phyloP scores from a whole-genome alignment of 257 asterid genomes.

The Solanum dulcamara region DNA sequence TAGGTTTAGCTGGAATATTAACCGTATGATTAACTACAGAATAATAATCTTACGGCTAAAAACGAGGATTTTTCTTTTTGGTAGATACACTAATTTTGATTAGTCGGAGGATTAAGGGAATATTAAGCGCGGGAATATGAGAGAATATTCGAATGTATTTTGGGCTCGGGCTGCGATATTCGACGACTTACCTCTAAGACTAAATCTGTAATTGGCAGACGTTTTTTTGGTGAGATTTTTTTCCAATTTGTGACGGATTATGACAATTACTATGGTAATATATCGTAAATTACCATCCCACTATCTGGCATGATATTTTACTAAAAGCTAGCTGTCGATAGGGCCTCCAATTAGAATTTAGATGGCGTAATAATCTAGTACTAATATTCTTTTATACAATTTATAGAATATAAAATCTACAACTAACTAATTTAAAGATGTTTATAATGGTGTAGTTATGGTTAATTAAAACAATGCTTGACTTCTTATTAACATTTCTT shows the following conservation, averaged over 20 bases:
- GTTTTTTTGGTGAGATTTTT: neutral
- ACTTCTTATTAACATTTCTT: neutral
- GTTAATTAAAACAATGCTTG: neutral
- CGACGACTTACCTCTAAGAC: neutral
- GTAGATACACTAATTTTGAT: neutral
- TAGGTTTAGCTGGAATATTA: neutral
- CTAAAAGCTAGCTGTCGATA: neutral
- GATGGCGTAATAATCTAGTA: neutral
- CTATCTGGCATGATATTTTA: neutral
- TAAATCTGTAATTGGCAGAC: neutral
- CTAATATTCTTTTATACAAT: neutral
- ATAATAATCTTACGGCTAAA: neutral
- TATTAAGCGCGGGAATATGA: constrained; percentile 1
- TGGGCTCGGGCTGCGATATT: too few relatives aligned
- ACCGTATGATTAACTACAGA: constrained; percentile 16
- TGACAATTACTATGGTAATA: too few relatives aligned
- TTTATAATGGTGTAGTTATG: neutral
- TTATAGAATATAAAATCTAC: neutral
- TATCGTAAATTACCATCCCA: too few relatives aligned
- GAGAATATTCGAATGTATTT: constrained; percentile 15
- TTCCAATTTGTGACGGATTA: neutral
- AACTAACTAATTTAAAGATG: neutral
- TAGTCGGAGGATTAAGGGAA: neutral
- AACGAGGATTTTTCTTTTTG: neutral
- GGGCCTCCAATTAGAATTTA: neutral